Base-by-base conservation (phyloP, 768 basidiomycete genomes). In the Tulasnella sp. region DNA sequence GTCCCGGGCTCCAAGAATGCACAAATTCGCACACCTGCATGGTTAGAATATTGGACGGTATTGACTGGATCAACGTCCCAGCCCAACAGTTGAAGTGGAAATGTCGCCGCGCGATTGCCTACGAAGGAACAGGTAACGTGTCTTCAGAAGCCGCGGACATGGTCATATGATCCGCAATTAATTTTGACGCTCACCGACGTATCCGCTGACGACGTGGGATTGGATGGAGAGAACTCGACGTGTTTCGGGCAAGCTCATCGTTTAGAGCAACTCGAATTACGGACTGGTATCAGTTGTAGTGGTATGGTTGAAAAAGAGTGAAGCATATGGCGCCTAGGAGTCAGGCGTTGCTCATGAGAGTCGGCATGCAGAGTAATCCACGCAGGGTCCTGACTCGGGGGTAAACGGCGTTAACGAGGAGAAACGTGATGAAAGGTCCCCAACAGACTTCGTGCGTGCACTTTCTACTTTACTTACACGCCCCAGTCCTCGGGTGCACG, bases 41-140 rank as follows among this genome's bases (percentile, higher is more conserved):
- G 97, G 81, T 99, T 99, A 10, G 94, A 94, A 83, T 93, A 98
- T 82, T 98, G 93, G 48, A 98, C 96, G 0, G 95, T 95, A 82
- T 96, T 96, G 29, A 97, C 89, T 83, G 94, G 95, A 86, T 99
- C 98, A 69, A 99, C 96, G 81, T 99, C 95, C 84, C 92, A 99
- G 15, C 95, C 97, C 69, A 99, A 89, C 79, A 86, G 82, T 78
- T 87, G 85, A 10, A 87, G 82, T 10, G 85, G 86, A 80, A 87
- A 86, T 87, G 94, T 87, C 89, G 97, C 80, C 90, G 89, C 85
- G 80, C 85, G 81, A 80, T 86, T 86, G 37, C 86, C 85, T 86
- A 92, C 93, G 6, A 90, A n/a, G 88, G 0, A 92, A 91, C 11
- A 91, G 92, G 83, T 93, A 93, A 37, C 91, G 91, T 44, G 51